Conservation (phyloP, 768 basidiomycete genomes). For the Chalciporus chontae region DNA sequence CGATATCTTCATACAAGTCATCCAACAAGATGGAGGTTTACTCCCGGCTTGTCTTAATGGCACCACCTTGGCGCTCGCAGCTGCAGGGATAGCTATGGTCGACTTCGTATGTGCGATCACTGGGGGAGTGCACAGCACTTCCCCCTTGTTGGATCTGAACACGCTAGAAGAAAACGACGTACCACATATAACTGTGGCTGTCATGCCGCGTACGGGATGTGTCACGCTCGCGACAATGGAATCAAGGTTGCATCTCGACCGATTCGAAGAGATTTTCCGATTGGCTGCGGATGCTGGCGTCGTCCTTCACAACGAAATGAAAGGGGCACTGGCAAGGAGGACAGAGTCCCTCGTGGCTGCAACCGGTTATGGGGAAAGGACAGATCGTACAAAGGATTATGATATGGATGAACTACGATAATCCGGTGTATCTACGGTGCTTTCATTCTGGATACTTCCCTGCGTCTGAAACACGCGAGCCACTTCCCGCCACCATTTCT, state of each 20-base stretch:
- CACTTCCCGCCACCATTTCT: conserved; percentile 89
- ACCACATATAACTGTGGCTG: conserved; percentile 84
- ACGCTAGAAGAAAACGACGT: conserved; percentile 87
- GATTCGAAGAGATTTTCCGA: conserved; percentile 85
- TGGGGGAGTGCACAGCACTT: conserved; percentile 79
- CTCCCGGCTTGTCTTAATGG: conserved; percentile 92
- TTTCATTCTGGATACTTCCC: conserved; percentile 26
- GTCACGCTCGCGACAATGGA: conserved; percentile 92
- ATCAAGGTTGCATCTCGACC: conserved; percentile 87
- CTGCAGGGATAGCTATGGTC: conserved; percentile 84
- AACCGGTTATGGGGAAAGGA: conserved; percentile 48
- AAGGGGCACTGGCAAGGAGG: conserved; percentile 56
- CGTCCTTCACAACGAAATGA: conserved; percentile 85
- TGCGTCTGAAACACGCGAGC: conserved; percentile 85
- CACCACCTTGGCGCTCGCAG: conserved; percentile 86
- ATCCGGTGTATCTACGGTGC: conserved; percentile 10
- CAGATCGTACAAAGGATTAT: conserved; percentile 30
- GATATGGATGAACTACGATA: conserved; percentile 38
- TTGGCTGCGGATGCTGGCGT: conserved; percentile 74
- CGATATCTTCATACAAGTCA: conserved; percentile 88
- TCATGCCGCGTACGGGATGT: conserved; percentile 82
- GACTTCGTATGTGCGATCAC: conserved; percentile 92
- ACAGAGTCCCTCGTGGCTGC: conserved; percentile 61
- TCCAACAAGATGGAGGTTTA: conserved; percentile 92
- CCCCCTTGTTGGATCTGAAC: conserved; percentile 83